phyloP scores from a whole-genome alignment of 345 rosid genomes.

The Alliaria petiolata region DNA sequence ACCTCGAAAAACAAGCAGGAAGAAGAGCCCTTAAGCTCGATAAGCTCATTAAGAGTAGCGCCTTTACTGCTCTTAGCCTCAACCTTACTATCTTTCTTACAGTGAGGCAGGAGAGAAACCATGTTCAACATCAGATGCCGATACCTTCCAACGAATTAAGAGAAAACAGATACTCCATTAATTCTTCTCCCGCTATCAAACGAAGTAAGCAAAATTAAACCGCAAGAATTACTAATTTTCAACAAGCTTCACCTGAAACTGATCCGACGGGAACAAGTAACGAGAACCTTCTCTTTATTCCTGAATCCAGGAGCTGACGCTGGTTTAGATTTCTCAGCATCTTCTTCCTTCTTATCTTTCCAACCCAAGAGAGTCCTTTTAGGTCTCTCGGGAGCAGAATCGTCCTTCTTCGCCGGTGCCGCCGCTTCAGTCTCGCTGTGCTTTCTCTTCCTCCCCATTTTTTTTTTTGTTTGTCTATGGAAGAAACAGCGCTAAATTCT shows the following conservation, averaged over 20 bases:
- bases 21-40: constrained; percentile 82
- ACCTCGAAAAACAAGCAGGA: constrained; percentile 94
- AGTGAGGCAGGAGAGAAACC: constrained; percentile 86
- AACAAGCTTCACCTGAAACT: constrained; percentile 58
- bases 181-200: not conserved
- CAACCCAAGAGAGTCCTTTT: constrained; percentile 75
- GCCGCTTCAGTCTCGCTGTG: constrained; percentile 49
- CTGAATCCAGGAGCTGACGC: constrained; percentile 40
- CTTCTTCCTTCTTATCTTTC: constrained; percentile 63
- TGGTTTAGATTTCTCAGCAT: constrained; percentile 9
- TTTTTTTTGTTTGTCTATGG: not conserved
- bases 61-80: constrained; percentile 81
- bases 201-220: not conserved
- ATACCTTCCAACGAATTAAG: constrained; percentile 43
- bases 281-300: constrained; percentile 93
- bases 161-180: not conserved
- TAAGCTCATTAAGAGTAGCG: constrained; percentile 76
- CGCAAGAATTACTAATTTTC: not conserved
- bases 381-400: constrained; percentile 56
- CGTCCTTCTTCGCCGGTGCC: constrained; percentile 49
- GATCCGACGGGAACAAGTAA: constrained; percentile 92
- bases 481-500: not conserved
- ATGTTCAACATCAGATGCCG: constrained; percentile 96
- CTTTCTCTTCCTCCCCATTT: constrained; percentile 85
- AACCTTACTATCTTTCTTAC: constrained; percentile 93